A percentile compares a stretch with the other conserved stretches of the same genome.
Conservation (phyloP, 1,284 basidiomycete species). For the Papiliotrema nemorosa region DNA sequence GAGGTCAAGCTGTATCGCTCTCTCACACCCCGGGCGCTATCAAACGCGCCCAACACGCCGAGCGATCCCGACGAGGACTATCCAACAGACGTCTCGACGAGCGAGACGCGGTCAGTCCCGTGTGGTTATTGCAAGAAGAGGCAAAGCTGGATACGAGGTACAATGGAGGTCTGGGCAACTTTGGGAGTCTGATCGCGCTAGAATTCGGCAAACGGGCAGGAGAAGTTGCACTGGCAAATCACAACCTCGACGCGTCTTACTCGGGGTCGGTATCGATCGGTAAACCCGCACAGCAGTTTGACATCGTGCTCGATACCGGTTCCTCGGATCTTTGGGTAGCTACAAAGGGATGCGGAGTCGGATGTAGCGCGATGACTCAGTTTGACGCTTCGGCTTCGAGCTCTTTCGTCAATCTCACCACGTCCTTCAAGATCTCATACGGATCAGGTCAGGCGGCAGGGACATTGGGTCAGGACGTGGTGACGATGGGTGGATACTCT, state of each 20-base stretch:
- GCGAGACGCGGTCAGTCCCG: constrained; percentile 6
- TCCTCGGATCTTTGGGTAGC: constrained; percentile 56
- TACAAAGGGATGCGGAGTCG: constrained; percentile 18
- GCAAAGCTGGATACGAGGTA: constrained; percentile 37
- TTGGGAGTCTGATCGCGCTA: constrained; percentile 14
- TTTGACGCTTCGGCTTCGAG: constrained; percentile 14
- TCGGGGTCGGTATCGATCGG: constrained; percentile 44
- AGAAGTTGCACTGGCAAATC: constrained; percentile 23
- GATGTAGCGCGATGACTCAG: constrained; percentile 27
- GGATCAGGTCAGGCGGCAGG: constrained; percentile 69
- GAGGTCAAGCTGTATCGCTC: constrained; percentile 26
- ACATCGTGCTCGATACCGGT: constrained; percentile 57
- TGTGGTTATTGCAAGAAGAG: constrained; percentile 33
- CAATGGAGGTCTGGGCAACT: constrained; percentile 27
- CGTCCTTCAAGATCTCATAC: constrained; percentile 42
- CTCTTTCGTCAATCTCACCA: constrained; percentile 17
- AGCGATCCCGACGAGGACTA: constrained; percentile 11
- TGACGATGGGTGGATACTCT: constrained; percentile 76
- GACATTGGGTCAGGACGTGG: constrained; percentile 63
- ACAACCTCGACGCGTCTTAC: constrained; percentile 48
- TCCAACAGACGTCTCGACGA: constrained; percentile 1
- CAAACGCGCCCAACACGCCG: constrained; percentile 18
- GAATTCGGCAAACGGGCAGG: constrained; percentile 14
- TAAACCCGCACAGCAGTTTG: constrained; percentile 53
- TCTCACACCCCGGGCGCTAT: constrained; percentile 16